phyloP scores from a whole-genome alignment of 805 yeast genomes.

The Danielia reshetovae region DNA sequence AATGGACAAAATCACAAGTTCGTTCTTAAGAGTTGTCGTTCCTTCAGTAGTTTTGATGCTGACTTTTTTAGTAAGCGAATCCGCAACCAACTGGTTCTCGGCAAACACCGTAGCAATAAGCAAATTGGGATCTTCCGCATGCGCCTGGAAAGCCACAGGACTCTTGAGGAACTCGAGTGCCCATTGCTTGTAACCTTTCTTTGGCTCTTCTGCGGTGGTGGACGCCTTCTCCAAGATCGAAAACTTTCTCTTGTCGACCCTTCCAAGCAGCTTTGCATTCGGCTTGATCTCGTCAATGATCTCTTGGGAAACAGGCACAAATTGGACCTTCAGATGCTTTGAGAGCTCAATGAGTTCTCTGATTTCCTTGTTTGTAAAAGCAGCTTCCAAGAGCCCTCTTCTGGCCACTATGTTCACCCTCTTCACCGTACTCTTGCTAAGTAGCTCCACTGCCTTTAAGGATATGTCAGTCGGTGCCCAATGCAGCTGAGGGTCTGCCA shows the following conservation, averaged over 20 bases:
- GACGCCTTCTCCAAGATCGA: conserved; percentile 56
- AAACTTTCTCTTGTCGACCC: conserved; percentile 63
- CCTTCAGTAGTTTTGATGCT: conserved; percentile 34
- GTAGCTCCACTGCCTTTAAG: conserved; percentile 49
- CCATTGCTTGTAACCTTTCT: conserved; percentile 44
- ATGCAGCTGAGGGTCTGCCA: conserved; percentile 51
- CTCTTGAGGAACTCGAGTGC: conserved; percentile 61
- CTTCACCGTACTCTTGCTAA: conserved; percentile 52
- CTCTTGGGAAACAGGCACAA: conserved; percentile 34
- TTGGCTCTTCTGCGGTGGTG: neutral
- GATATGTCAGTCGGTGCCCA: conserved; percentile 76
- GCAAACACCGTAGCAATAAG: conserved; percentile 47
- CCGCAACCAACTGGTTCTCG: conserved; percentile 43
- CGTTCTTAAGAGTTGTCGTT: conserved; percentile 39
- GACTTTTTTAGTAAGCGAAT: conserved; percentile 23
- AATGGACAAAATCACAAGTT: conserved; percentile 72
- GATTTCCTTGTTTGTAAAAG: conserved; percentile 89
- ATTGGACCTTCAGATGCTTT: conserved; percentile 44
- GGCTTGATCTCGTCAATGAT: conserved; percentile 24
- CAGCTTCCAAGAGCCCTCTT: conserved; percentile 79
- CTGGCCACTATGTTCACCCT: conserved; percentile 76
- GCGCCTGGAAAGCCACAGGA: conserved; percentile 53
- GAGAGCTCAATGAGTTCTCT: conserved; percentile 72
- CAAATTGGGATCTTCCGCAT: conserved; percentile 30
- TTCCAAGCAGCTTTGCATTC: conserved; percentile 31